Conservation (phyloP, 208 protist species). For the Tritrichomonas musculus region DNA sequence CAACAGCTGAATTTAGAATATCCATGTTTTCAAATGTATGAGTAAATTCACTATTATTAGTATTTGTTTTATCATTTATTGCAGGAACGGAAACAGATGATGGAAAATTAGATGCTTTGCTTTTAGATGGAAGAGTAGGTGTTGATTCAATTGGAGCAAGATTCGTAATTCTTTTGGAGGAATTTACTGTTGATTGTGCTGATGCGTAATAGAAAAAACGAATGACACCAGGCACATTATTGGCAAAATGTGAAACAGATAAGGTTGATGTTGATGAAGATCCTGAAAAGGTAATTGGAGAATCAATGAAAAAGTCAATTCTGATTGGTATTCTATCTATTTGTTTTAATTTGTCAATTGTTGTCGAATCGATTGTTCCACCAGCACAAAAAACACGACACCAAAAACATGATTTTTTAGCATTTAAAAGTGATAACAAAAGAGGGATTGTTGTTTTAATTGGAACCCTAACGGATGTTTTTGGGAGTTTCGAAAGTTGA, state of each 20-base stretch:
- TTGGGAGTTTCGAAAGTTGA: background rate
- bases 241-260: background rate
- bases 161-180: too few relatives aligned
- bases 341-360: background rate
- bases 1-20: background rate
- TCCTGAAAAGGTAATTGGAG: background rate
- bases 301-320: slow-evolving; percentile 9
- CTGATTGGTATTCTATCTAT: background rate
- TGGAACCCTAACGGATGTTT: background rate
- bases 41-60: too few relatives aligned
- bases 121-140: too few relatives aligned
- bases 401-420: background rate
- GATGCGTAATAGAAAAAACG: background rate
- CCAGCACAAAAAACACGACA: background rate
- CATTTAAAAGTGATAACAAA: background rate
- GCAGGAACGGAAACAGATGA: too few relatives aligned
- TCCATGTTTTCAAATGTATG: background rate
- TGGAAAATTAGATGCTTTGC: too few relatives aligned
- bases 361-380: background rate
- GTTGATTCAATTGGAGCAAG: too few relatives aligned
- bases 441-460: background rate
- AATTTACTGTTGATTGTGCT: too few relatives aligned
- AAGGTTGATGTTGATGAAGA: too few relatives aligned
- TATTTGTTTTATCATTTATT: too few relatives aligned
- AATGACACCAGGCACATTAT: background rate